Percentiles rank a stretch among this genome's conserved stretches.
Conservation (phyloP, 352 stramenopile species). For the Phytopythium montanum region DNA sequence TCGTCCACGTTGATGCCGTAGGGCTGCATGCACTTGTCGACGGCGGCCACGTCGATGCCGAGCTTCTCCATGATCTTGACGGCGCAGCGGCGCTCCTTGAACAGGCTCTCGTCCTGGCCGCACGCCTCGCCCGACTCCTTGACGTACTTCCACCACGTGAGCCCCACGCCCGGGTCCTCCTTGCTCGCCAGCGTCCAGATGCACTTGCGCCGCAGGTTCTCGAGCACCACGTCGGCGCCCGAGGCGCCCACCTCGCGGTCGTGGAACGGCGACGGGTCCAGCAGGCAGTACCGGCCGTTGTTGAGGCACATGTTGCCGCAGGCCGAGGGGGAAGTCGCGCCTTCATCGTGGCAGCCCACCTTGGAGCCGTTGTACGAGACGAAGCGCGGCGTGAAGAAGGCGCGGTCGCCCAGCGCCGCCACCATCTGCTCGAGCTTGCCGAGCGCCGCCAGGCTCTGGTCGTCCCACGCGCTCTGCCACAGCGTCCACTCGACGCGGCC, state of each 20-base stretch:
- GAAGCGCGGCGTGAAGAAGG: constrained; percentile 96
- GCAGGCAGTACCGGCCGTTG: constrained; percentile 95
- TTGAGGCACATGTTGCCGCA: constrained; percentile 98
- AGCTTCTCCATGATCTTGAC: constrained; percentile 90
- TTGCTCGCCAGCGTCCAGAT: constrained; percentile 91
- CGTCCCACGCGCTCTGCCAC: constrained; percentile 94
- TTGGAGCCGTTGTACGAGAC: constrained; percentile 95
- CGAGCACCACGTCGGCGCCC: constrained; percentile 93
- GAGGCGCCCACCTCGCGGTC: constrained; percentile 90
- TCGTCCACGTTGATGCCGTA: constrained; percentile 87
- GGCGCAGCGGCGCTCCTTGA: constrained; percentile 86
- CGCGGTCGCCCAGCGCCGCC: constrained; percentile 82
- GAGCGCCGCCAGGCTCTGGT: constrained; percentile 74
- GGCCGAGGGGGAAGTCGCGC: constrained; percentile 53
- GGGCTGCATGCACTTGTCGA: constrained; percentile 93
- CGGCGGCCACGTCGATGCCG: constrained; percentile 73
- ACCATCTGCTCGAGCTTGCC: constrained; percentile 83
- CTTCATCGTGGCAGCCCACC: constrained; percentile 86
- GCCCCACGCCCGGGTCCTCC: constrained; percentile 78
- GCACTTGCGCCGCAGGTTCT: constrained; percentile 93
- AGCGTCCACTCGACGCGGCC: constrained; percentile 96
- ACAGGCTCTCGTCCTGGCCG: constrained; percentile 76
- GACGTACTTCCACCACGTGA: constrained; percentile 95
- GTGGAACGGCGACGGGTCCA: constrained; percentile 94
- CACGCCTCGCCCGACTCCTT: constrained; percentile 89